Conservation (phyloP, 163 green algal species). For the Coccomyxa subellipsoidea region DNA sequence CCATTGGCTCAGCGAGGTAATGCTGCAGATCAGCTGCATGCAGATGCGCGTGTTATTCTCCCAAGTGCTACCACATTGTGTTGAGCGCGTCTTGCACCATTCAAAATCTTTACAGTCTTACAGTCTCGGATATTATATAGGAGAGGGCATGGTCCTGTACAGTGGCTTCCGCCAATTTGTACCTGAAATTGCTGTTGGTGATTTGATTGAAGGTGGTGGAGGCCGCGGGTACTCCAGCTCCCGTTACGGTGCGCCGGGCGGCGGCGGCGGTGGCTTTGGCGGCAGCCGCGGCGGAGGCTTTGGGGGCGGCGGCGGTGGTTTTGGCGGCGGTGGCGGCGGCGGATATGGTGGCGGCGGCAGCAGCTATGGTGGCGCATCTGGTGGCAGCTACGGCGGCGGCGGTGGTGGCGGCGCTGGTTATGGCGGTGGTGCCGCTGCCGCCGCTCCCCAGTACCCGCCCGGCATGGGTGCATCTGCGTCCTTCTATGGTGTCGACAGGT, state of each 20-base stretch:
- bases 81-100: too few relatives aligned
- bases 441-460: not conserved
- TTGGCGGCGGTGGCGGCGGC: slow-evolving; percentile 28
- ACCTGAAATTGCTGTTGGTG: not conserved
- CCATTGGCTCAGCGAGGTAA: too few relatives aligned
- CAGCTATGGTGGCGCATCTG: slow-evolving; percentile 16
- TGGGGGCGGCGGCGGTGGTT: slow-evolving; percentile 16
- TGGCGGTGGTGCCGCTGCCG: slow-evolving; percentile 14
- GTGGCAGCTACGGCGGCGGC: slow-evolving; percentile 17
- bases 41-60: too few relatives aligned
- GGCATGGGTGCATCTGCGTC: slow-evolving; percentile 27
- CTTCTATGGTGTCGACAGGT: slow-evolving; percentile 30
- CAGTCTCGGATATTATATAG: too few relatives aligned
- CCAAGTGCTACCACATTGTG: too few relatives aligned
- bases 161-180: too few relatives aligned
- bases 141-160: too few relatives aligned
- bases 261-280: slow-evolving; percentile 19
- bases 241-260: slow-evolving; percentile 1
- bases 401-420: slow-evolving; percentile 12
- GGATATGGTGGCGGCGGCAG: slow-evolving; percentile 1
- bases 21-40: too few relatives aligned
- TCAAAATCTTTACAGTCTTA: too few relatives aligned
- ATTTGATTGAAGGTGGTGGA: not conserved
- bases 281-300: slow-evolving; percentile 16
- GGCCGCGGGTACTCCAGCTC: slow-evolving; percentile 30